Percentiles rank a stretch among this genome's conserved stretches.
Conservation (phyloP, 768 basidiomycete species). For the Naematelia encephala region DNA sequence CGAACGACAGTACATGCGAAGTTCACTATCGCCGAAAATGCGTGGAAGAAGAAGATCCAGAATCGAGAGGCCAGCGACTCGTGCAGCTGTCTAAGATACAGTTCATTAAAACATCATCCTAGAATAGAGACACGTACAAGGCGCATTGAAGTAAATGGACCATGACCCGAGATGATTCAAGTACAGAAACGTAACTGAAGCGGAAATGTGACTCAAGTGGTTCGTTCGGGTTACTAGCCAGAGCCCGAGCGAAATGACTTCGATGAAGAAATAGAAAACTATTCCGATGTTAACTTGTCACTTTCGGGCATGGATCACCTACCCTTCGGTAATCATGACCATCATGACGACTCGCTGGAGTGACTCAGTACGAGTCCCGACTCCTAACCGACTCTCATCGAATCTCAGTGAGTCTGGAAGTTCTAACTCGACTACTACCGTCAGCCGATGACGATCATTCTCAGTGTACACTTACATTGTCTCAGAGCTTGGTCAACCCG, state of each 20-base stretch:
- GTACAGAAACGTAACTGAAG: conserved; percentile 3
- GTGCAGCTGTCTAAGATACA: background rate
- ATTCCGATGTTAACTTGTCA: background rate
- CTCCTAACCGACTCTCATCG: background rate
- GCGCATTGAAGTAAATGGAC: conserved; percentile 1
- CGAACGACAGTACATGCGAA: conserved; percentile 8
- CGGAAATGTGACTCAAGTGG: conserved; percentile 10
- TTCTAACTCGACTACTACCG: background rate
- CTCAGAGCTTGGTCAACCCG: conserved; percentile 1
- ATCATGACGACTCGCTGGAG: conserved; percentile 8
- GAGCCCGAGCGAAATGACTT: conserved; percentile 7
- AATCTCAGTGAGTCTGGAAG: background rate
- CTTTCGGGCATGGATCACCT: background rate
- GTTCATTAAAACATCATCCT: too few species aligned
- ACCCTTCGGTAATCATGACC: conserved; percentile 6
- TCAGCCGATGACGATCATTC: background rate
- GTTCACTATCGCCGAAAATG: conserved; percentile 9
- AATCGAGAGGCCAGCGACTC: conserved; percentile 2
- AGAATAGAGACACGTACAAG: conserved; percentile 3
- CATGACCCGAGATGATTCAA: conserved; percentile 8
- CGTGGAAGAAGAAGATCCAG: conserved; percentile 10
- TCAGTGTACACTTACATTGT: background rate
- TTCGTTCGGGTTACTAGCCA: background rate
- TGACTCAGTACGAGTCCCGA: background rate
- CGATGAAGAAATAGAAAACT: conserved; percentile 9